Percentiles rank a stretch among this genome's conserved stretches.
These are phyloP conservation scores for Solanum stenotomum DNA, from an alignment of 257 asterid species.

Conservation along the genomic window DNA sequence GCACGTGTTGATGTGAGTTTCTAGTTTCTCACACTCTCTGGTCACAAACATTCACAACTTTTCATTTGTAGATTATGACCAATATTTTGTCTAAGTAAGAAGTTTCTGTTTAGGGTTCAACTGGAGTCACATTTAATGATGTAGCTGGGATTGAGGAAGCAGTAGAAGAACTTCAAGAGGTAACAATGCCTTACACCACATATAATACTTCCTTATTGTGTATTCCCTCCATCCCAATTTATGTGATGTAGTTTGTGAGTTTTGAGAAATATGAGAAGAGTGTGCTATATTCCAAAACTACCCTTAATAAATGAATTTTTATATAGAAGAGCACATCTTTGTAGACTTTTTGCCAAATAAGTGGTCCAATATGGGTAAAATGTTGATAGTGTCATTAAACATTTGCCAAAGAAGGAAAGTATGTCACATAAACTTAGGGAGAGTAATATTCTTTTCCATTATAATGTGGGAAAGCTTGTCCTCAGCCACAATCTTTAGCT, in stretches of 20 bases:
- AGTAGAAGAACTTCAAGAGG: constrained; percentile 99
- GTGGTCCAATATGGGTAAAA: not conserved
- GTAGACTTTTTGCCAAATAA: not conserved
- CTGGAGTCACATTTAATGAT: constrained; percentile 83
- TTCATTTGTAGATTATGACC: not conserved
- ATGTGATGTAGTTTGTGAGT: not conserved
- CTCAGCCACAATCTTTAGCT: not conserved
- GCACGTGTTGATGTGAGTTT: constrained; percentile 97
- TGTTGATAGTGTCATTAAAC: not conserved
- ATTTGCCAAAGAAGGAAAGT: not conserved
- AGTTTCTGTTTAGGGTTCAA: constrained; percentile 63
- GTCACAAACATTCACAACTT: not conserved
- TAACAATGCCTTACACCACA: constrained; percentile 13
- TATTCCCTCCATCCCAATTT: not conserved
- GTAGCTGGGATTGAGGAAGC: constrained; percentile 99
- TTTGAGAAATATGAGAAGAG: not conserved
- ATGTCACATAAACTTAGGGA: not conserved
- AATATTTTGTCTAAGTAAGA: constrained; percentile 4
- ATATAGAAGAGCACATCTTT: not conserved
- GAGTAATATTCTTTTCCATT: not conserved
- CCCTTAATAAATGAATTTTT: not conserved
- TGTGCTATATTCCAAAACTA: not conserved
- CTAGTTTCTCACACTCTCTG: constrained; percentile 2
- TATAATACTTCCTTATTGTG: not conserved
- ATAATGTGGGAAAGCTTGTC: not conserved